Evolutionary conservation across 1,284 basidiomycete genomes (phyloP), one percentile per base, ranked within the genome.

Genomic region (Ceratobasidium sp.): DNA sequence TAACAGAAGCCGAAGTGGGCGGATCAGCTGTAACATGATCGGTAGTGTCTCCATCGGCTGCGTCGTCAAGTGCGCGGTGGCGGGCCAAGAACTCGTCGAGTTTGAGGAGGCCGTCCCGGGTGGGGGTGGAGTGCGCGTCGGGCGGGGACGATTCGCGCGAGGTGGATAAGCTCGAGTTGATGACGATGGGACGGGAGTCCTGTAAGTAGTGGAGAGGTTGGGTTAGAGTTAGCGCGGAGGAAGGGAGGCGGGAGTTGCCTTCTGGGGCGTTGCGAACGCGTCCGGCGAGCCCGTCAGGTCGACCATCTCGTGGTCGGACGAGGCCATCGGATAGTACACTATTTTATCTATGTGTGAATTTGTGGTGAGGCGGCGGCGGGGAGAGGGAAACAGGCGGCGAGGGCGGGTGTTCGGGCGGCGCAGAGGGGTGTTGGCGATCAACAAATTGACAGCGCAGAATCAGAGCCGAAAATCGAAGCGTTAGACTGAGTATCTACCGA

Each of bases 271-370:
- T 15, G 66, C 51, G 22, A 47, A 69, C 14, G 53, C 41, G 36
- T 31, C 53, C 11, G 66, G 66, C 33, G 66, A 69, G 33, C 24
- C 31, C 6, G 66, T 69, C 31, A 69, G 66, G 29, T 69, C 66
- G 33, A 69, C 66, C 66, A 69, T 69, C 53, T 69, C 66, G 53
- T 69, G 66, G 66, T 69, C 66, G 33, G 66, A 69, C 51, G 66
- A 69, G 33, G 41, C 41, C 41, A 64, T 64, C 33, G 41, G 6
- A 17, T 24, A 19, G 17, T 57, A 33, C 4, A 31, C 17, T 17
- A 57, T 62, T 62, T 19, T 24, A 1, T 51, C 4, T 7, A 19
- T 5, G 50, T 51, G 15, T 7, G 24, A 17, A 6, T 51, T 24
- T 47, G 59, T 41, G 9, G 59, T 29, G 36, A 24, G 36, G 11